These are phyloP conservation scores for Dryas octopetala DNA, from an alignment of 306 rosid genomes.

Conservation along the genomic window DNA sequence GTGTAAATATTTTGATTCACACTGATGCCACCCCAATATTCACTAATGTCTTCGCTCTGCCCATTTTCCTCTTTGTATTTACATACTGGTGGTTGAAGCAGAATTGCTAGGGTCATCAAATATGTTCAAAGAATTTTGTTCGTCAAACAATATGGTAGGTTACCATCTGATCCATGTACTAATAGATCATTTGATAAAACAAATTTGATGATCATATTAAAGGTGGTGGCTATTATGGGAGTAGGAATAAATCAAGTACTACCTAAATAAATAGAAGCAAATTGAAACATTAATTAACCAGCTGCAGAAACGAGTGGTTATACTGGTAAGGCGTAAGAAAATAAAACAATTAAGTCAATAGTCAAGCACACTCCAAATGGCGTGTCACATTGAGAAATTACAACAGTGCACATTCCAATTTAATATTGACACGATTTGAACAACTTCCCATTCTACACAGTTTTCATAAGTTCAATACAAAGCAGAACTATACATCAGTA, in stretches of 20 bases:
- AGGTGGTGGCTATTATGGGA: too few relatives aligned
- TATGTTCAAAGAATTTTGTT: neutral
- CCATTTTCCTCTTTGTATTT: neutral
- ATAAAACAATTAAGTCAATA: too few relatives aligned
- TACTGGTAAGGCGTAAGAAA: constrained; percentile 12
- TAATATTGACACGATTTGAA: neutral
- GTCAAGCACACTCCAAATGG: too few relatives aligned
- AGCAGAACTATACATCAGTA: neutral
- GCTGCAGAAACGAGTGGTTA: neutral
- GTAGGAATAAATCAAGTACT: too few relatives aligned
- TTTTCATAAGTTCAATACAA: neutral
- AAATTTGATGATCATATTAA: too few relatives aligned
- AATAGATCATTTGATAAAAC: too few relatives aligned
- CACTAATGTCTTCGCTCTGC: neutral
- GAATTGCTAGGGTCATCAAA: neutral
- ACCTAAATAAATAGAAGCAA: too few relatives aligned
- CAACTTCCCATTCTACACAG: neutral
- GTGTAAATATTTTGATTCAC: neutral
- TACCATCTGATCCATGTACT: too few relatives aligned
- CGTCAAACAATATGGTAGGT: too few relatives aligned
- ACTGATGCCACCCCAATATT: neutral
- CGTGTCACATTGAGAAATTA: too few relatives aligned
- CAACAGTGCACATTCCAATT: neutral
- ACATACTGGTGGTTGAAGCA: constrained; percentile 14
- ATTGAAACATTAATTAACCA: neutral